Percentiles rank a stretch among this genome's conserved stretches.
These are phyloP conservation scores for Cryptosporidium parvum DNA, from an alignment of 169 alveolate species.

Conservation along the genomic window DNA sequence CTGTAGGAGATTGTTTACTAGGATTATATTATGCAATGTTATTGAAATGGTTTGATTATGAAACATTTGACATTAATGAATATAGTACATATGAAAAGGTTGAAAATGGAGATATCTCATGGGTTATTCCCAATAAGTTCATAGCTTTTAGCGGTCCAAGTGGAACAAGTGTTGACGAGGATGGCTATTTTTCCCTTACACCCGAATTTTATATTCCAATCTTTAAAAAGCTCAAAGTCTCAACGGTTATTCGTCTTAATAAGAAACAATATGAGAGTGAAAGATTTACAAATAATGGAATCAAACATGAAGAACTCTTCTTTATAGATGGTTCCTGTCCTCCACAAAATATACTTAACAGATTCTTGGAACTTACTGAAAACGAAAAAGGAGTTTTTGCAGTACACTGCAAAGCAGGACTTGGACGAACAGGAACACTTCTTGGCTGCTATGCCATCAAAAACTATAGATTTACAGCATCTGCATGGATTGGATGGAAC, in stretches of 20 bases:
- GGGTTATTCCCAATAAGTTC: conserved; percentile 94
- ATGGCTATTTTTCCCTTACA: conserved; percentile 81
- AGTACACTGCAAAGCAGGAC: conserved; percentile 97
- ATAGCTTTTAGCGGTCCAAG: conserved; percentile 94
- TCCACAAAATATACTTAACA: conserved; percentile 86
- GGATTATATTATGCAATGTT: conserved; percentile 93
- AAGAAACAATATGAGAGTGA: conserved; percentile 89
- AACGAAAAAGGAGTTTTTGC: conserved; percentile 94
- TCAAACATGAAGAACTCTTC: conserved; percentile 88
- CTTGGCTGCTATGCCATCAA: conserved; percentile 93
- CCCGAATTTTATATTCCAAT: conserved; percentile 92
- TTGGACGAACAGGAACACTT: conserved; percentile 96
- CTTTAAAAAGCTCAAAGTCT: conserved; percentile 88
- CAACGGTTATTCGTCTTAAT: conserved; percentile 91
- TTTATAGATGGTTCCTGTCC: conserved; percentile 94
- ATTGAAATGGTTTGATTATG: conserved; percentile 90
- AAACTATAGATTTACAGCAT: conserved; percentile 90
- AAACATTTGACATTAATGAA: conserved; percentile 87
- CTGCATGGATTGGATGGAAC: conserved; percentile 93
- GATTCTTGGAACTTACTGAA: conserved; percentile 89
- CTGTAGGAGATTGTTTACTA: conserved; percentile 88
- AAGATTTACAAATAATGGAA: conserved; percentile 84
- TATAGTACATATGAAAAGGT: conserved; percentile 92
- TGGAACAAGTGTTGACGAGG: conserved; percentile 81
- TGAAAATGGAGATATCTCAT: conserved; percentile 93